Conservation (phyloP, 768 basidiomycete genomes). For the Suillus placidus region DNA sequence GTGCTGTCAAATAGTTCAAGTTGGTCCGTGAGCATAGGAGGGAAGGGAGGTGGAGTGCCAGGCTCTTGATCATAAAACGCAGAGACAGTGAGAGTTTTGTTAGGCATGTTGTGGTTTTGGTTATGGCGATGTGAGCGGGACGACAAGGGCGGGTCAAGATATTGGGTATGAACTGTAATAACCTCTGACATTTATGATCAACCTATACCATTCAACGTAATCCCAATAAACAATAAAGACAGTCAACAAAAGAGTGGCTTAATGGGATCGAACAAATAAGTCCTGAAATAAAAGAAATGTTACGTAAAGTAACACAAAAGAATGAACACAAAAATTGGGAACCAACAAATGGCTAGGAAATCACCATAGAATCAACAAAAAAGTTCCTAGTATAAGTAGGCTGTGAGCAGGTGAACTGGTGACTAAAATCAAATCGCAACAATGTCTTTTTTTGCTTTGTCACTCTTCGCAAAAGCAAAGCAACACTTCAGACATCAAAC, state of each 20-base stretch:
- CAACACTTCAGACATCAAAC: background rate
- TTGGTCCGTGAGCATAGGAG: too few species aligned
- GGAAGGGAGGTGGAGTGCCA: too few species aligned
- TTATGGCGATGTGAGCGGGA: background rate
- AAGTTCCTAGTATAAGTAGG: background rate
- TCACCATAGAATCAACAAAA: background rate
- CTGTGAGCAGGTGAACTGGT: background rate
- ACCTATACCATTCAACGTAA: too few species aligned
- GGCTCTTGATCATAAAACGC: too few species aligned
- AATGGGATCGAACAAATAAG: too few species aligned
- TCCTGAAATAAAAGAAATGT: too few species aligned
- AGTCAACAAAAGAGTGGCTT: too few species aligned
- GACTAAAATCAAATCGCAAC: background rate
- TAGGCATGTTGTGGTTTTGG: background rate
- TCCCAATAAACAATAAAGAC: background rate
- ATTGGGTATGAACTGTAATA: background rate
- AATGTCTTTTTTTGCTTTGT: background rate
- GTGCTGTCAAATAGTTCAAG: too few species aligned
- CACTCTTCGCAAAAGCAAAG: background rate
- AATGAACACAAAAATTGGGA: background rate
- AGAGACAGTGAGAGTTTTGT: too few species aligned
- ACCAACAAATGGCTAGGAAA: background rate
- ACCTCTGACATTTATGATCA: background rate
- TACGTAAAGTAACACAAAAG: background rate
- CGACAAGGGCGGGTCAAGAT: background rate